phyloP scores from a whole-genome alignment of 345 rosid genomes.

The Fremontodendron californicum region DNA sequence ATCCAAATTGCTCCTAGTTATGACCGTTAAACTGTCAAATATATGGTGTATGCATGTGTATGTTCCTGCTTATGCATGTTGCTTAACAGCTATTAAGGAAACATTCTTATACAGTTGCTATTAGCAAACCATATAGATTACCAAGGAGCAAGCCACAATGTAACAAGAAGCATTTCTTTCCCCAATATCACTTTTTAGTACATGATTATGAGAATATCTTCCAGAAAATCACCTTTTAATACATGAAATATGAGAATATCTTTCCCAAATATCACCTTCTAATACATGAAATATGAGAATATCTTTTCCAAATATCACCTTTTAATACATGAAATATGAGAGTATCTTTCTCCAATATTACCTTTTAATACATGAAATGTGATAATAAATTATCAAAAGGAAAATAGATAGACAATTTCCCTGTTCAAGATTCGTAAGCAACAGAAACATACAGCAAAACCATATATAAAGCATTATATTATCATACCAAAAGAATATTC shows the following conservation, averaged over 20 bases:
- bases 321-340: background rate
- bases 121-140: background rate
- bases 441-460: background rate
- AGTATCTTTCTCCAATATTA: background rate
- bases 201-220: background rate
- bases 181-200: background rate
- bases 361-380: background rate
- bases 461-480: background rate
- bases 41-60: background rate
- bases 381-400: background rate
- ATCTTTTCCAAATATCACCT: background rate
- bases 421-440: background rate
- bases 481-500: background rate
- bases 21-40: conserved; percentile 20
- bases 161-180: background rate
- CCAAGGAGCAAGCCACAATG: background rate
- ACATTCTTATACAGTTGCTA: background rate
- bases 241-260: background rate
- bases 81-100: background rate
- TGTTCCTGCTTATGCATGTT: background rate
- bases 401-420: background rate
- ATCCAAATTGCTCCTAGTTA: conserved; percentile 42
- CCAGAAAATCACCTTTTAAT: background rate
- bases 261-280: background rate
- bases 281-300: background rate